Evolutionary conservation across 441 rosid genomes (phyloP).

Genomic region (Syzygium malaccense): DNA sequence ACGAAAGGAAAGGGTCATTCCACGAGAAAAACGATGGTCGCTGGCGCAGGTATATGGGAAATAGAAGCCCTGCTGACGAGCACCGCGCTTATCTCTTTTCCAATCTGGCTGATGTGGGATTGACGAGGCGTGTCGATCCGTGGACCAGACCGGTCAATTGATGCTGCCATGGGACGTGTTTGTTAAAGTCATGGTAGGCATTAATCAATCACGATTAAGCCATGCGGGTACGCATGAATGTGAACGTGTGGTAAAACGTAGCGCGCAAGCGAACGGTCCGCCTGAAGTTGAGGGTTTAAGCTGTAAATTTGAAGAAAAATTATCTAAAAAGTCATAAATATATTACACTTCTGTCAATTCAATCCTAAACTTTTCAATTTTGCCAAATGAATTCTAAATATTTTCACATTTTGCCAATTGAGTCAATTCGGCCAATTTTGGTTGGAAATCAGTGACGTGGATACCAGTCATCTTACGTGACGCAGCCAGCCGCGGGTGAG

Average conservation of each 20-base stretch:
- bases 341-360: too few relatives aligned
- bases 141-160: not conserved
- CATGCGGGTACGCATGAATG: rapidly evolving
- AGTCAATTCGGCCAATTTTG: too few relatives aligned
- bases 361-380: too few relatives aligned
- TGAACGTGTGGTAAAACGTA: not conserved
- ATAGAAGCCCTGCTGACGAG: not conserved
- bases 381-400: too few relatives aligned
- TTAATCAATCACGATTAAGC: not conserved
- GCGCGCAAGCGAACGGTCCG: rapidly evolving
- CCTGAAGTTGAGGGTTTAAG: not conserved
- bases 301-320: not conserved
- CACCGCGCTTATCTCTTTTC: not conserved
- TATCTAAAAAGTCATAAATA: too few relatives aligned
- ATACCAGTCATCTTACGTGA: too few relatives aligned
- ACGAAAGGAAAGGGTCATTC: not conserved
- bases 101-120: not conserved
- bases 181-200: not conserved
- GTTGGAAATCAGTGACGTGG: too few relatives aligned
- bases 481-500: rapidly evolving
- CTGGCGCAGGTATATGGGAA: not conserved
- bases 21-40: not conserved
- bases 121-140: not conserved
- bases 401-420: too few relatives aligned
- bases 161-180: not conserved